These are phyloP conservation scores for Ascomycota sp. DNA, from an alignment of 2,329 filamentous ascomycete genomes.

Conservation along the genomic window DNA sequence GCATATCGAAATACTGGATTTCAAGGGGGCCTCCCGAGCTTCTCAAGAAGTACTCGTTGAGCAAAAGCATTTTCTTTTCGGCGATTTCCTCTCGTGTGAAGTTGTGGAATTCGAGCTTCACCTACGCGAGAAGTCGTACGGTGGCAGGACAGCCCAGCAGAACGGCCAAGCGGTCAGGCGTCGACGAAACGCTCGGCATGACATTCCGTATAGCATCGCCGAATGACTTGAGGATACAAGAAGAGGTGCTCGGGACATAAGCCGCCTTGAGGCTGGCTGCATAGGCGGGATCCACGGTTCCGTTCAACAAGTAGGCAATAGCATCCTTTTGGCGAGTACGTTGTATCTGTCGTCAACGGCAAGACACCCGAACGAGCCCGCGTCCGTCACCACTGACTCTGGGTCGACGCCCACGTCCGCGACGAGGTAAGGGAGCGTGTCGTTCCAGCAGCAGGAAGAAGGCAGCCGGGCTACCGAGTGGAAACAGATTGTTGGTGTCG, in stretches of 20 bases:
- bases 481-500: constrained; percentile 70
- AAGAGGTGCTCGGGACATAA: constrained; percentile 51
- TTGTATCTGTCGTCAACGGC: constrained; percentile 96
- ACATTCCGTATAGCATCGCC: constrained; percentile 39
- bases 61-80: constrained; percentile 62
- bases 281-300: constrained; percentile 64
- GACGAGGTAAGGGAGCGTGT: constrained; percentile 47
- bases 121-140: constrained; percentile 32
- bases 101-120: constrained; percentile 92
- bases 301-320: constrained; percentile 81
- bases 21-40: constrained; percentile 73
- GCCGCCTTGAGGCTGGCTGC: constrained; percentile 54
- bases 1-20: constrained; percentile 92
- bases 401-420: too few relatives aligned
- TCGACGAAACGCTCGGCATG: constrained; percentile 27
- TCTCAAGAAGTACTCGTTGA: constrained; percentile 78
- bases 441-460: constrained; percentile 82
- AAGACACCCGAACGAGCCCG: constrained; percentile 66
- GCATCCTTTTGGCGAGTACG: constrained; percentile 50
- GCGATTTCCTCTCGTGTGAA: constrained; percentile 82
- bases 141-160: constrained; percentile 16
- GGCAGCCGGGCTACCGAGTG: constrained; percentile 71
- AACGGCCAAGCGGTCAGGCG: constrained; percentile 9
- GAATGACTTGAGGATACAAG: constrained; percentile 41
- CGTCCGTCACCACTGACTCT: constrained; percentile 52